Evolutionary conservation across 352 stramenopile species (phyloP), one percentile per base, ranked within the genome.

Genomic region (Phytophthora hybrid): DNA sequence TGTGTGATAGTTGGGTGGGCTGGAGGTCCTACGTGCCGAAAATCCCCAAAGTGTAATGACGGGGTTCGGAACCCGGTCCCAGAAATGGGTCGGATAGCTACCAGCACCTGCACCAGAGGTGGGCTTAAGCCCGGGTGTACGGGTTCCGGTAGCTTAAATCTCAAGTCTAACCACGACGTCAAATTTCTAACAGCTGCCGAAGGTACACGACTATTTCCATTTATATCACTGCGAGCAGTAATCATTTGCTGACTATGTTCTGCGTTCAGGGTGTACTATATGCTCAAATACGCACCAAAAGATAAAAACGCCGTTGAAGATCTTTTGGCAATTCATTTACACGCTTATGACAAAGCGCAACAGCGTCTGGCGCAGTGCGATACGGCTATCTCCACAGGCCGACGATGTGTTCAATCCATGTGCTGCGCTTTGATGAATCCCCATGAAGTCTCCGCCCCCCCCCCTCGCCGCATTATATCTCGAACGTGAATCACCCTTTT

Each of bases 281-380:
- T 59, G 44, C 52, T 71, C 11, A 65, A 65, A 49, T 71, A 71
- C 47, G 19, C 64, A 11, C 61, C 56, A 2, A 71, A 71, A n/a
- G 47, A 34, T 11, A 56, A 47, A 58, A 59, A 60, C 44, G 49
- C 3, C 9, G 49, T 71, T 3, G 64, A 63, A 31, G 54, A 65
- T 8, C 64, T 46, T 11, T 44, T 37, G 4, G 55, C 63, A 14
- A 57, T 64, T 7, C 46, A 64, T 19, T 14, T 64, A n/a, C 55
- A 71, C 34, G 64, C 64, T 0, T 71, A 55, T 6, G 55, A 71
- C 16, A 71, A 65, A n/a, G 55, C 64, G 9, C 21, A 31, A 4
- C 46, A 52, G 7, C 37, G 11, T 9, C 29, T 54, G 0, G 57
- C 19, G 1, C 39, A 60, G 2, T 51, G 34, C 13, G 39, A 56